Conservation (phyloP, 1,284 basidiomycete genomes). For the Fomitopsis betulina region DNA sequence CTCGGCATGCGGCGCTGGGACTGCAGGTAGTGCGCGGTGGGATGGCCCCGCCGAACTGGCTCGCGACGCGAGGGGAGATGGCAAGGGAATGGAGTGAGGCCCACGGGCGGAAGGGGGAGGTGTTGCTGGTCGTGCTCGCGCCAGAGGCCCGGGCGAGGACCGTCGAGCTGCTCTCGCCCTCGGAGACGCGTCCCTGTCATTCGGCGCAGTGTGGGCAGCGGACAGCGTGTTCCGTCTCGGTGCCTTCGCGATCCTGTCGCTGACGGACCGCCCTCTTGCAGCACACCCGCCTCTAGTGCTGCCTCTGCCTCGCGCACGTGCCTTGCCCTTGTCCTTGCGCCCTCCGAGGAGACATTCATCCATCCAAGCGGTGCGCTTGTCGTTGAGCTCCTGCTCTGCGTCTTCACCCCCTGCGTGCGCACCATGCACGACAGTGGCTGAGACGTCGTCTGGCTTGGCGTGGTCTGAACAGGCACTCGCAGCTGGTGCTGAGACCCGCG, state of each 20-base stretch:
- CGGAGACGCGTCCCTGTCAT: background rate
- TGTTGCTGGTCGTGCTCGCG: background rate
- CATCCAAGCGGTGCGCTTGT: background rate
- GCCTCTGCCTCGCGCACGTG: background rate
- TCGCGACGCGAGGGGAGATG: background rate
- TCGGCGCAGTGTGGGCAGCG: background rate
- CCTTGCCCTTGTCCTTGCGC: background rate
- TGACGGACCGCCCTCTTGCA: background rate
- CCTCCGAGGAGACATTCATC: background rate
- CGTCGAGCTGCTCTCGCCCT: background rate
- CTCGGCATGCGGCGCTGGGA: background rate
- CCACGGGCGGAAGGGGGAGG: background rate
- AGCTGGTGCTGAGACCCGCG: background rate
- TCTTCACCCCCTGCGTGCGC: background rate
- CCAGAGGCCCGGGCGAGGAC: background rate
- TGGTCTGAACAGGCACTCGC: background rate
- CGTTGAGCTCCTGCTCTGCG: background rate
- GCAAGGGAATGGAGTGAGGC: background rate
- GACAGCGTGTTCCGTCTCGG: background rate
- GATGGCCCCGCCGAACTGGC: background rate
- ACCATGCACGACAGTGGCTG: background rate
- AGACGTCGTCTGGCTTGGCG: background rate
- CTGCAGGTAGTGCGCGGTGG: background rate
- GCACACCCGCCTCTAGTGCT: background rate
- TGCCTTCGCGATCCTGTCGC: background rate